Conservation (phyloP, 2,329 filamentous ascomycete species). For the Alternaria metachromatica region DNA sequence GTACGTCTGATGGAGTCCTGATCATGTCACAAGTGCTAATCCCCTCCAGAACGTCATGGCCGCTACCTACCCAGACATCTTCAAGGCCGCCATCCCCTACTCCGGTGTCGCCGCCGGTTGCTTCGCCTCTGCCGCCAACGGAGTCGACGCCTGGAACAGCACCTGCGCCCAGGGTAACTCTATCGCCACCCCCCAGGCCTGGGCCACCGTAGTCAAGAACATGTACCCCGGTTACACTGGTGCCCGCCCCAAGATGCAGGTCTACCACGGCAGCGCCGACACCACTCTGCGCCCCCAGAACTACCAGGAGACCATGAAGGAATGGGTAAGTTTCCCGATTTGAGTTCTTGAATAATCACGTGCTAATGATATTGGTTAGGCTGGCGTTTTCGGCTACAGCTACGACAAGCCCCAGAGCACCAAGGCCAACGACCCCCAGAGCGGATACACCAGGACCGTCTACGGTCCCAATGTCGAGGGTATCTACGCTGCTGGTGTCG, state of each 20-base stretch:
- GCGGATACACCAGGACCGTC: constrained; percentile 40
- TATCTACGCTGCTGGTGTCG: constrained; percentile 44
- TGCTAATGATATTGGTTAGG: background rate
- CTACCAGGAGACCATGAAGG: constrained; percentile 60
- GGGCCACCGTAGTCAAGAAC: constrained; percentile 55
- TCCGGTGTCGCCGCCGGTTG: constrained; percentile 63
- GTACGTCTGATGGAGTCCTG: constrained; percentile 19
- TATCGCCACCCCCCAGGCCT: constrained; percentile 54
- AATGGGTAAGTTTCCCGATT: constrained; percentile 25
- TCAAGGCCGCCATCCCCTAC: constrained; percentile 59
- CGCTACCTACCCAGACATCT: constrained; percentile 62
- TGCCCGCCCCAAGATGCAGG: constrained; percentile 61
- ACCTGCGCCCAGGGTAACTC: constrained; percentile 59
- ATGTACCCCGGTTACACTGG: constrained; percentile 62
- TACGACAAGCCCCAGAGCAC: constrained; percentile 42
- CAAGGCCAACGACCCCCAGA: constrained; percentile 37
- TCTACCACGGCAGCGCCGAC: constrained; percentile 64
- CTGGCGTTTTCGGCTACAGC: constrained; percentile 41
- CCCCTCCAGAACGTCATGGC: constrained; percentile 53
- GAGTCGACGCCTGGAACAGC: constrained; percentile 59
- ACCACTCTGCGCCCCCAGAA: constrained; percentile 59
- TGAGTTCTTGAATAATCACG: too few relatives aligned
- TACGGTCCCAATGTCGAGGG: constrained; percentile 44
- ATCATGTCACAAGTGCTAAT: constrained; percentile 3
- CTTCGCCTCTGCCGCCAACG: constrained; percentile 54